A percentile compares a stretch with the other conserved stretches of the same genome.
Conservation (phyloP, 164 flowering plant genomes). For the Vitis riparia region DNA sequence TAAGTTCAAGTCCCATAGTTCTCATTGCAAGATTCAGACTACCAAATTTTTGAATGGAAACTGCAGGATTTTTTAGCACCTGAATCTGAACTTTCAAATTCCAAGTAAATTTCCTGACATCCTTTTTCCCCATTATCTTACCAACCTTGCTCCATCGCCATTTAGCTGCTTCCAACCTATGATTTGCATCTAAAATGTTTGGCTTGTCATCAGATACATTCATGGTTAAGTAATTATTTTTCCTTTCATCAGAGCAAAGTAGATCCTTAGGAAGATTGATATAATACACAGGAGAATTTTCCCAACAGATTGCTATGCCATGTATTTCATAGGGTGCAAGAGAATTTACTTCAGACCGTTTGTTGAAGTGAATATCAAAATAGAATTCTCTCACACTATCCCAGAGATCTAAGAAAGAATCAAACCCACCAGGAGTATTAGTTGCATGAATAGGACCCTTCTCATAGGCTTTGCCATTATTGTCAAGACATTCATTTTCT, state of each 20-base stretch:
- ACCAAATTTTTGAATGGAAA: constrained; percentile 60
- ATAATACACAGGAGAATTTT: constrained; percentile 86
- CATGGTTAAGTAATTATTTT: constrained; percentile 13
- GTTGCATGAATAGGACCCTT: constrained; percentile 72
- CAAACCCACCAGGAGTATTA: constrained; percentile 69
- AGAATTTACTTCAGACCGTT: constrained; percentile 48
- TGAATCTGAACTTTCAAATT: constrained; percentile 84
- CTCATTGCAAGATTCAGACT: constrained; percentile 29
- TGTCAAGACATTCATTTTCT: constrained; percentile 8
- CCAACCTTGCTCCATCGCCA: constrained; percentile 69
- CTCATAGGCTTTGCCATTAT: constrained; percentile 18
- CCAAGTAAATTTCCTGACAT: constrained; percentile 71
- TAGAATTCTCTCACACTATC: constrained; percentile 61
- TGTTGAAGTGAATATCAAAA: constrained; percentile 84
- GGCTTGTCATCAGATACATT: constrained; percentile 17
- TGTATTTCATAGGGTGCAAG: constrained; percentile 69
- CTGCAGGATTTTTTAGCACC: constrained; percentile 66
- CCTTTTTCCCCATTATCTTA: constrained; percentile 51
- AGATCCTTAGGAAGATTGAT: constrained; percentile 76
- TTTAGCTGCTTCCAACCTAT: constrained; percentile 41
- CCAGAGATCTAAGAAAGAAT: constrained; percentile 84
- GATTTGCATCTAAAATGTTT: constrained; percentile 16
- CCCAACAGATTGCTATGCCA: constrained; percentile 94
- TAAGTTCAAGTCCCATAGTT: constrained; percentile 44
- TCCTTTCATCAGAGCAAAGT: constrained; percentile 26